A percentile compares a stretch with the other conserved stretches of the same genome.
phyloP scores from a whole-genome alignment of 129 eudicot genomes.

The Mikania micrantha region DNA sequence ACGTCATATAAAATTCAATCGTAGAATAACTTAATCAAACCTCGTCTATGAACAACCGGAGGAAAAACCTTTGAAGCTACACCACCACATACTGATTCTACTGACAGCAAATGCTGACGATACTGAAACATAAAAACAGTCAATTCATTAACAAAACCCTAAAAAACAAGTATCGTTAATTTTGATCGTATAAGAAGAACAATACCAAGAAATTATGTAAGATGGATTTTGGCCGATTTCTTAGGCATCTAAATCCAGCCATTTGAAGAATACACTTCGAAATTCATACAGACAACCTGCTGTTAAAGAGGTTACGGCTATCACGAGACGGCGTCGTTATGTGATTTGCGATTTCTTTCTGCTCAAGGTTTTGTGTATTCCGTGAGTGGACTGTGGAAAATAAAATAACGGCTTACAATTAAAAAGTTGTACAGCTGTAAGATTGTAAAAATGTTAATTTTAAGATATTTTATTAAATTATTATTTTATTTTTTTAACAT shows the following conservation, averaged over 20 bases:
- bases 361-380: neutral
- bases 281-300: neutral
- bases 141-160: neutral
- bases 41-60: conserved; percentile 15
- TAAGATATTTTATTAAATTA: too few species aligned
- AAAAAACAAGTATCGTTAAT: neutral
- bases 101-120: conserved; percentile 23
- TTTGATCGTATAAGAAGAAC: neutral
- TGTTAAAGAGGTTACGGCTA: neutral
- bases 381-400: too few species aligned
- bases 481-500: too few species aligned
- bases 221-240: conserved; percentile 19
- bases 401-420: too few species aligned
- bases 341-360: neutral
- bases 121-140: conserved; percentile 23
- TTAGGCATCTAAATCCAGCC: conserved; percentile 23
- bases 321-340: neutral
- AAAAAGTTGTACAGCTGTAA: too few species aligned
- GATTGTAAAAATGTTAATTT: too few species aligned
- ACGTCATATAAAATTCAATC: neutral
- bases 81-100: conserved; percentile 18
- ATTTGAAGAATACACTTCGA: conserved; percentile 1
- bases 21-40: neutral
- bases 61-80: conserved; percentile 12
- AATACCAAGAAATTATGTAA: conserved; percentile 20